Evolutionary conservation across 1,284 basidiomycete genomes (phyloP).

Genomic region (Melampsora larici-populina): DNA sequence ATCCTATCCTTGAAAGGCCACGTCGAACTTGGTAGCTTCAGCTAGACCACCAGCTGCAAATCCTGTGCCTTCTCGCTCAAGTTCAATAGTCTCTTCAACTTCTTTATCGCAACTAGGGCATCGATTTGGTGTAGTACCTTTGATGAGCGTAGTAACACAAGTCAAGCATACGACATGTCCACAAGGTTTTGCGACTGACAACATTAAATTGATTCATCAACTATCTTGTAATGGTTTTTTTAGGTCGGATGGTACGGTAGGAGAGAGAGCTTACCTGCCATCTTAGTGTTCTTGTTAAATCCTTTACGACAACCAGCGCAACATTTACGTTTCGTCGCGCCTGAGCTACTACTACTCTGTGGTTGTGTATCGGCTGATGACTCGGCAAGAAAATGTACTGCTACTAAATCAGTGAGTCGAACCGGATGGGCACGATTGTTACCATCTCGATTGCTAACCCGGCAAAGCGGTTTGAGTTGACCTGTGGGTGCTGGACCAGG

Average conservation of each 20-base stretch:
- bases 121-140: slow-evolving; percentile 9
- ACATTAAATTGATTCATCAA: neutral
- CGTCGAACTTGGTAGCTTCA: slow-evolving; percentile 36
- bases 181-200: slow-evolving; percentile 25
- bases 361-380: slow-evolving; percentile 3
- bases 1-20: slow-evolving; percentile 29
- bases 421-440: slow-evolving; percentile 40
- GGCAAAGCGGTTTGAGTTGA: slow-evolving; percentile 25
- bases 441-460: slow-evolving; percentile 24
- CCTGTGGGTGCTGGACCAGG: slow-evolving; percentile 1
- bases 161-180: slow-evolving; percentile 39
- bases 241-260: neutral
- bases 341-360: neutral
- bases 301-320: slow-evolving; percentile 37
- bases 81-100: slow-evolving; percentile 18
- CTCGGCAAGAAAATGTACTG: slow-evolving; percentile 16
- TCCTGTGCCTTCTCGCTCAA: slow-evolving; percentile 37
- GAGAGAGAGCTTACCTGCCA: slow-evolving; percentile 8
- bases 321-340: slow-evolving; percentile 14
- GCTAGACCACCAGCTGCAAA: slow-evolving; percentile 39
- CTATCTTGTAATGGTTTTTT: neutral
- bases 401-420: slow-evolving; percentile 23
- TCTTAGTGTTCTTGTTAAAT: slow-evolving; percentile 29
- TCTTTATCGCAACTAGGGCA: slow-evolving; percentile 39
- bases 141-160: slow-evolving; percentile 37